Percentiles rank a stretch among this genome's conserved stretches.
Evolutionary conservation across 1,139 yeast genomes (phyloP).

Genomic region (Kodamaea anthophila): DNA sequence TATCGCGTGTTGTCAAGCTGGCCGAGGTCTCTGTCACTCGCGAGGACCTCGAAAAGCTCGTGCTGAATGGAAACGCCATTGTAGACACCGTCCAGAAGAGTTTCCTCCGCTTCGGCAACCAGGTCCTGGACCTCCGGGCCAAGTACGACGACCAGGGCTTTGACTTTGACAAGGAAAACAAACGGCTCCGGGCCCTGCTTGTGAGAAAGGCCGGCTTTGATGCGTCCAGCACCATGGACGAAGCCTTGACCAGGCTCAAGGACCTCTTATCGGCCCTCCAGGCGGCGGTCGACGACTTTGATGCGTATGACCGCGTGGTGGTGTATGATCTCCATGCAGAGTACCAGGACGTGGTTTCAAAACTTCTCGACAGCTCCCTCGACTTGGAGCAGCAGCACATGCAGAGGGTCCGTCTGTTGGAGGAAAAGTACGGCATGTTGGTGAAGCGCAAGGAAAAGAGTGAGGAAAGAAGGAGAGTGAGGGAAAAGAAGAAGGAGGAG

Average conservation of each 20-base stretch:
- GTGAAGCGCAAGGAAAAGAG: conserved; percentile 30
- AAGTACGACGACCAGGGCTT: conserved; percentile 38
- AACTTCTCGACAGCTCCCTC: conserved; percentile 28
- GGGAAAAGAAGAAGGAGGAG: conserved; percentile 18
- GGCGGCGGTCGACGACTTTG: conserved; percentile 17
- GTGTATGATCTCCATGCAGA: conserved; percentile 7
- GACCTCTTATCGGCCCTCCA: conserved; percentile 22
- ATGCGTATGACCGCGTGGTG: conserved; percentile 14
- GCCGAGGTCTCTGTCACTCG: conserved; percentile 28
- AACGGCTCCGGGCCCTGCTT: conserved; percentile 18
- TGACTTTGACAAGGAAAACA: conserved; percentile 47
- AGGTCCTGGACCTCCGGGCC: conserved; percentile 33
- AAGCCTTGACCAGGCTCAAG: conserved; percentile 28
- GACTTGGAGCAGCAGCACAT: conserved; percentile 34
- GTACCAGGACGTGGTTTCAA: conserved; percentile 26
- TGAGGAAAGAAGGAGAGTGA: conserved; percentile 30
- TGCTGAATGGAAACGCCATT: conserved; percentile 34
- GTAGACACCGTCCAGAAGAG: conserved; percentile 39
- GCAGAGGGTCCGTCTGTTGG: conserved; percentile 34
- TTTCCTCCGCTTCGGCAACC: conserved; percentile 40
- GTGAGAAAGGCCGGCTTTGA: conserved; percentile 23
- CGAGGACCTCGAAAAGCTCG: conserved; percentile 32
- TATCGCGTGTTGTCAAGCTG: conserved; percentile 22
- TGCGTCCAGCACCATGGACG: conserved; percentile 18
- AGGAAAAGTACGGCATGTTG: conserved; percentile 28